Percentiles rank a stretch among this genome's conserved stretches.
These are phyloP conservation scores for Samsoniella hepiali DNA, from an alignment of 2,329 filamentous ascomycete genomes.

Conservation along the genomic window DNA sequence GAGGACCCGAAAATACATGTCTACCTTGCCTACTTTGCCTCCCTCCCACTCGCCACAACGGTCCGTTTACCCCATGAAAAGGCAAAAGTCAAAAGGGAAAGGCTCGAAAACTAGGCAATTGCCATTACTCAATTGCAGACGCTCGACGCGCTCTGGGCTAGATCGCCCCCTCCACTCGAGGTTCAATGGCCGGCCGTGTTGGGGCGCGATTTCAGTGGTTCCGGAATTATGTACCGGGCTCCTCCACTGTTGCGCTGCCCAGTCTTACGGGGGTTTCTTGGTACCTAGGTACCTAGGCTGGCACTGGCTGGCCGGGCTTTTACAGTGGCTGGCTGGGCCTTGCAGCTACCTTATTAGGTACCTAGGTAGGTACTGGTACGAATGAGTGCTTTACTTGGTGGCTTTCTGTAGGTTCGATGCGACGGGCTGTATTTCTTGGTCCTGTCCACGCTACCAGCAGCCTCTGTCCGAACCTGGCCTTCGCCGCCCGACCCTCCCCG, in stretches of 20 bases:
- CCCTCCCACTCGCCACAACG: not conserved
- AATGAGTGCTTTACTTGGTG: not conserved
- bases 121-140: conserved; percentile 6
- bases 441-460: not conserved
- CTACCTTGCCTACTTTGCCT: no score
- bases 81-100: not conserved
- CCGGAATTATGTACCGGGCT: not conserved
- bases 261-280: not conserved
- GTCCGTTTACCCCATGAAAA: not conserved
- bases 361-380: no score
- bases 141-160: not conserved
- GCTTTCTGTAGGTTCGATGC: not conserved
- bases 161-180: not conserved
- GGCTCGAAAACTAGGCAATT: not conserved
- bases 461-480: not conserved
- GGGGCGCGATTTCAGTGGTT: conserved; percentile 1
- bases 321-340: not conserved
- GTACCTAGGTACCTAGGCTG: no score
- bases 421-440: not conserved
- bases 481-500: not conserved
- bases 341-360: no score
- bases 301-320: not conserved
- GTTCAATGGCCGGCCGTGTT: not conserved
- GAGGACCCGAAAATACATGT: not conserved
- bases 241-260: not conserved